Evolutionary conservation across 495 filamentous ascomycete genomes (phyloP).

Genomic region (Hypoxylon fuscum): DNA sequence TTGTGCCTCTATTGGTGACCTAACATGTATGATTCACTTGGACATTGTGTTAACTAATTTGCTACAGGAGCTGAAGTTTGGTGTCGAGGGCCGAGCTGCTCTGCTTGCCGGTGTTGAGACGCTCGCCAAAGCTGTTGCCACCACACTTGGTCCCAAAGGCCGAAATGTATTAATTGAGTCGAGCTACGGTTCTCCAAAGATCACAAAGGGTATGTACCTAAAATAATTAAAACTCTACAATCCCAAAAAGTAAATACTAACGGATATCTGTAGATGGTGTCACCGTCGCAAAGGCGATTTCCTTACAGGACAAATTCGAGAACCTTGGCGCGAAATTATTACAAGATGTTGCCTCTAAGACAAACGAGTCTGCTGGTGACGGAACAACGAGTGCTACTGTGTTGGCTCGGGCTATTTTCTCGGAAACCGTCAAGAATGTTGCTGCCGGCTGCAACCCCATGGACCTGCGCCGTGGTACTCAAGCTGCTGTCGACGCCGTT

Average conservation of each 20-base stretch:
- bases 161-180: conserved; percentile 98
- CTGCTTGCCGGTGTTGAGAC: conserved; percentile 96
- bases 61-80: conserved; percentile 92
- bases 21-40: conserved; percentile 18
- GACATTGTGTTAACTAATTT: conserved; percentile 32
- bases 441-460: conserved; percentile 99
- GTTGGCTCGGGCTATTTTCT: conserved; percentile 97
- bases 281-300: conserved; percentile 90
- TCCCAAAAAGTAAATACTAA: conserved; percentile 25
- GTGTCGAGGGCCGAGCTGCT: conserved; percentile 89
- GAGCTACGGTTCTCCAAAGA: conserved; percentile 97
- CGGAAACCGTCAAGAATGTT: conserved; percentile 99
- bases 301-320: conserved; percentile 98
- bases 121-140: conserved; percentile 93
- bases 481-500: conserved; percentile 93
- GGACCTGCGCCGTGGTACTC: conserved; percentile 95
- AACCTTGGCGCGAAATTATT: conserved; percentile 96
- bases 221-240: conserved; percentile 2
- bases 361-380: conserved; percentile 98
- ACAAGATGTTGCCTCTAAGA: conserved; percentile 98
- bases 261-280: conserved; percentile 76
- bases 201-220: conserved; percentile 86
- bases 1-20: background rate
- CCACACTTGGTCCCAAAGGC: conserved; percentile 96
- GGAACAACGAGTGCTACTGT: conserved; percentile 98